Evolutionary conservation across 352 stramenopile genomes (phyloP).

Genomic region (Phytophthora litchii): DNA sequence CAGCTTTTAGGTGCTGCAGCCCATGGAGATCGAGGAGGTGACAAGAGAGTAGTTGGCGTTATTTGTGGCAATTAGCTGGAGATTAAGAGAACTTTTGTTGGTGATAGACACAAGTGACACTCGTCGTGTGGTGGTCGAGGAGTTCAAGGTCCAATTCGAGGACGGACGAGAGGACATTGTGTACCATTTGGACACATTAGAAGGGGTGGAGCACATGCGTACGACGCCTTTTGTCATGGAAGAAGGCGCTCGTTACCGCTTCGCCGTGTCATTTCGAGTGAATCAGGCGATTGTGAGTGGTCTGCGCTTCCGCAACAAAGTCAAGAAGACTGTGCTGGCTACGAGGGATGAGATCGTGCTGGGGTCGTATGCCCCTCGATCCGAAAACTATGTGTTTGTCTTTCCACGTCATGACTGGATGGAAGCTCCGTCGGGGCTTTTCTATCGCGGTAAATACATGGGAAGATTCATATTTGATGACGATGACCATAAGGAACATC

Average conservation of each 20-base stretch:
- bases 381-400: slow-evolving; percentile 77
- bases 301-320: slow-evolving; percentile 86
- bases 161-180: slow-evolving; percentile 65
- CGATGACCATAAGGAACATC: slow-evolving; percentile 68
- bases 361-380: slow-evolving; percentile 83
- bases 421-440: slow-evolving; percentile 83
- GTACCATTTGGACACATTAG: slow-evolving; percentile 74
- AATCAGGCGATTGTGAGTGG: slow-evolving; percentile 88
- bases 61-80: background rate
- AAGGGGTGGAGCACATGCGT: slow-evolving; percentile 73
- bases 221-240: slow-evolving; percentile 76
- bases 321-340: slow-evolving; percentile 83
- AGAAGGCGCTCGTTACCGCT: slow-evolving; percentile 85
- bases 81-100: slow-evolving; percentile 2
- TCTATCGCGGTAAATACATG: slow-evolving; percentile 90
- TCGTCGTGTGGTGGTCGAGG: slow-evolving; percentile 80
- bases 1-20: slow-evolving; percentile 77
- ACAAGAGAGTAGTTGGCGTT: background rate
- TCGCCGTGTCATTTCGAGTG: slow-evolving; percentile 83
- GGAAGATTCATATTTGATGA: slow-evolving; percentile 76
- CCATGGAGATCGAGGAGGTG: slow-evolving; percentile 81
- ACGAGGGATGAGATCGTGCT: slow-evolving; percentile 83
- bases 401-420: slow-evolving; percentile 84
- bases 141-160: slow-evolving; percentile 90
- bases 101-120: slow-evolving; percentile 55